Evolutionary conservation across 2,329 filamentous ascomycete species (phyloP).

Genomic region (Aureobasidium sp.): DNA sequence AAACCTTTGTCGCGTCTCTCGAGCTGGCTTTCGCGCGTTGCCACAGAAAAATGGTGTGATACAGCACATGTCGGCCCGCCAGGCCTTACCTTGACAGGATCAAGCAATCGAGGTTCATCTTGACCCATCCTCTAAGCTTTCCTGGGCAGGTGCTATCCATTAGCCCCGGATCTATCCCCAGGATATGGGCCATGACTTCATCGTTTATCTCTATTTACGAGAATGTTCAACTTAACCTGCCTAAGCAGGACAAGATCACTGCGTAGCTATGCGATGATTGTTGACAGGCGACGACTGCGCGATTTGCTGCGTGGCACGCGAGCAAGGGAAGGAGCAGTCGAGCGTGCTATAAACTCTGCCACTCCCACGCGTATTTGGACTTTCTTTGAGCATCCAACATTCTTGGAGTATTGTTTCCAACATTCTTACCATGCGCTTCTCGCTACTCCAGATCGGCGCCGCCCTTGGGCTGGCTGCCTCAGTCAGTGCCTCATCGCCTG

Average conservation of each 20-base stretch:
- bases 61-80: no score
- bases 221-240: slow-evolving; percentile 5
- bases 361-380: background rate
- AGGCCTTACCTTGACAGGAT: background rate
- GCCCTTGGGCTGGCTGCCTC: slow-evolving; percentile 14
- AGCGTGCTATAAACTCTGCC: slow-evolving; percentile 5
- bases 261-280: background rate
- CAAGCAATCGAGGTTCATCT: slow-evolving; percentile 1
- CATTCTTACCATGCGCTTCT: slow-evolving; percentile 12
- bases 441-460: slow-evolving; percentile 11
- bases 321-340: background rate
- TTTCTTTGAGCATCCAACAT: background rate
- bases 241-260: slow-evolving; percentile 9
- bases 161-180: slow-evolving; percentile 4
- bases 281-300: background rate
- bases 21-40: background rate
- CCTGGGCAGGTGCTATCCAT: slow-evolving; percentile 3
- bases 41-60: background rate
- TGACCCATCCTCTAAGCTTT: slow-evolving; percentile 5
- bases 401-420: background rate
- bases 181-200: background rate
- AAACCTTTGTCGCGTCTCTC: background rate
- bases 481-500: slow-evolving; percentile 8
- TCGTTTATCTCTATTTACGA: slow-evolving; percentile 6
- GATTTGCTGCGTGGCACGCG: slow-evolving; percentile 8